Evolutionary conservation across 208 protist genomes (phyloP), one percentile per base, ranked within the genome.

Genomic region (Entamoeba invadens): DNA sequence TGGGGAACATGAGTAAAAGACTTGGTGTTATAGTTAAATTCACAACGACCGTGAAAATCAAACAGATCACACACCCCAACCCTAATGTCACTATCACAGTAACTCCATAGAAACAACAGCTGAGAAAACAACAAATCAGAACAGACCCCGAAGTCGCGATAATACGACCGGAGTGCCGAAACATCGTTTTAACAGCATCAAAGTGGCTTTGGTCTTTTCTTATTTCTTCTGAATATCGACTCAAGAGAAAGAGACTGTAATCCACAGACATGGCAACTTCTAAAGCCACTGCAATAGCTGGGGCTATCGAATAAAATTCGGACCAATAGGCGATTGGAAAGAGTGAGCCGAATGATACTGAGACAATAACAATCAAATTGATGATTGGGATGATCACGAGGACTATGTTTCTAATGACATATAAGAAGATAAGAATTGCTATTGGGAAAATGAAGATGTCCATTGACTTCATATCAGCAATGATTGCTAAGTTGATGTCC

Each of bases 221-320:
- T 38, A 96, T 46, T 92, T 96, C 95, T 91, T 96, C 96, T 16
- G 93, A 50, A 94, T 95, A 97, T 92, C 96, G 94, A 31, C 96
- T 95, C 35, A 97, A 94, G 44, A 97, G 94, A 92, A 97, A 97
- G 45, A 97, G 95, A n/a, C 94, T 94, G 94, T 97, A 97, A 93
- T 97, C 96, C 31, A 96, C 94, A n/a, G 93, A 95, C 87, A 96
- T 94, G 16, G 96, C 95, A 44, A 96, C 95, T 21, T 94, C 50
- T 21, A 94, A 57, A 21, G 93, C 91, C 42, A 96, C 46, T 16
- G 45, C 14, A 18, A 94, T 45, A 10, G 77, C 35, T 25, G 93
- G 93, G 16, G 93, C 45, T n/a, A 94, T 91, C 5, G 93, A 92
- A 47, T 35, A 45, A 87, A 91, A 87, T 45, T 92, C 44, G 14